Percentiles rank a stretch among this genome's conserved stretches.
phyloP scores from a whole-genome alignment of 1,139 yeast species.

The Pichia sp. region DNA sequence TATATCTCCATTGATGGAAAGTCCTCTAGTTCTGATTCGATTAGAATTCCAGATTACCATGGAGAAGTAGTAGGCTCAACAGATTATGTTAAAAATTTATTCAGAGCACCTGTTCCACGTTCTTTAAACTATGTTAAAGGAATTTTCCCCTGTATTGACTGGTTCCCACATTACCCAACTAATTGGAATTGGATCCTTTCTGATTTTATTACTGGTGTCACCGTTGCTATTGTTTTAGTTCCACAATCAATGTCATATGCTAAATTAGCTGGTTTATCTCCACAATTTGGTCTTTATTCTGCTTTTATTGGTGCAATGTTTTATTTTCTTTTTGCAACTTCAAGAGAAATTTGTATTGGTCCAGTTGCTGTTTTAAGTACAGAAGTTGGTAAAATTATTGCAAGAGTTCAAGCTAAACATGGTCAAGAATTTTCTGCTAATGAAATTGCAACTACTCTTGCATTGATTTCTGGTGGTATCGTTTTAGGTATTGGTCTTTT shows the following conservation, averaged over 20 bases:
- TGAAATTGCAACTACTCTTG: conserved; percentile 69
- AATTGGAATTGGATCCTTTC: conserved; percentile 60
- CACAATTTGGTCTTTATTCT: conserved; percentile 84
- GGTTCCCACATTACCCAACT: conserved; percentile 79
- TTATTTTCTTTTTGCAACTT: conserved; percentile 86
- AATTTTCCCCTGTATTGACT: conserved; percentile 67
- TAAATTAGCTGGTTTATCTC: conserved; percentile 68
- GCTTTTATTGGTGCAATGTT: conserved; percentile 89
- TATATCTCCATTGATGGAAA: too few relatives aligned
- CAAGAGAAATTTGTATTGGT: conserved; percentile 91
- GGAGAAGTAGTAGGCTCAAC: conserved; percentile 36
- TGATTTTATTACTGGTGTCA: conserved; percentile 84
- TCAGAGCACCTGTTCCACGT: conserved; percentile 38
- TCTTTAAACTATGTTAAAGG: conserved; percentile 48
- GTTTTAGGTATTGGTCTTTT: conserved; percentile 76
- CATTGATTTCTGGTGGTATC: conserved; percentile 79
- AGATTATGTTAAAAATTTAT: conserved; percentile 38
- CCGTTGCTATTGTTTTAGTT: conserved; percentile 86
- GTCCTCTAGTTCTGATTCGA: not conserved
- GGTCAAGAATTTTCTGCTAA: conserved; percentile 44
- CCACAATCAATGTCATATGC: conserved; percentile 97
- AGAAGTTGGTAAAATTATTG: conserved; percentile 74
- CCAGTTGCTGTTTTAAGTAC: conserved; percentile 95
- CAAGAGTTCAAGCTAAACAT: conserved; percentile 47
- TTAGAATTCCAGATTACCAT: not conserved